A percentile compares a stretch with the other conserved stretches of the same genome.
phyloP scores from a whole-genome alignment of 495 filamentous ascomycete genomes.

The Aspergillus steynii region DNA sequence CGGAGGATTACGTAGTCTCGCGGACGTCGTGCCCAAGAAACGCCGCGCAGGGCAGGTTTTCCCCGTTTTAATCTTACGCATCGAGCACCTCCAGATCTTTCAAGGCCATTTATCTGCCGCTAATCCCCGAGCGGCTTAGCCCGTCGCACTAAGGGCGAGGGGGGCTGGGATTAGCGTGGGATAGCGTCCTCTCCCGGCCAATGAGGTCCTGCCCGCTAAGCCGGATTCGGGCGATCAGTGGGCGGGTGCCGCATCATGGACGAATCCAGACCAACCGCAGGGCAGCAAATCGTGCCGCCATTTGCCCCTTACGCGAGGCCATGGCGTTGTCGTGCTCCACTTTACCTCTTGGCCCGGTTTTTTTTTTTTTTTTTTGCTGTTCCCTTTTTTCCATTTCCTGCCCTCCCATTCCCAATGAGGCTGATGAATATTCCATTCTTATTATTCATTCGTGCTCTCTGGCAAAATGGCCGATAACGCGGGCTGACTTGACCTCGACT shows the following conservation, averaged over 20 bases:
- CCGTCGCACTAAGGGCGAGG: background rate
- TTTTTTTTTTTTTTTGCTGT: conserved; percentile 1
- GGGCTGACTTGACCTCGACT: no score
- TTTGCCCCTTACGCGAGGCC: conserved; percentile 10
- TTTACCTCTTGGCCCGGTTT: background rate
- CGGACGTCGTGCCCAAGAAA: no score
- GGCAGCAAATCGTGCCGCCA: background rate
- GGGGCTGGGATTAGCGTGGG: background rate
- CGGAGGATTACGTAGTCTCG: background rate
- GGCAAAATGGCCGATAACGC: conserved; percentile 5
- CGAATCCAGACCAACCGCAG: background rate
- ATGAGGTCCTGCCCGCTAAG: background rate
- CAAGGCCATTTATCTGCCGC: background rate
- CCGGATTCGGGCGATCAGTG: background rate
- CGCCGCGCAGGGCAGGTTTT: no score
- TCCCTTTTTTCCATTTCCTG: background rate
- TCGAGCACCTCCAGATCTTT: background rate
- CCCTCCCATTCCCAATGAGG: background rate
- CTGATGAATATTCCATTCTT: conserved; percentile 4
- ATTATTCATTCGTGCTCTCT: background rate
- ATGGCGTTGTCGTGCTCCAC: background rate
- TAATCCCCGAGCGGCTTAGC: background rate
- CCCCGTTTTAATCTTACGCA: background rate
- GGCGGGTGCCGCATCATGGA: background rate
- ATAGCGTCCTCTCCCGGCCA: background rate